Evolutionary conservation across 2,329 filamentous ascomycete species (phyloP).

Genomic region (Trichoderma endophyticum): DNA sequence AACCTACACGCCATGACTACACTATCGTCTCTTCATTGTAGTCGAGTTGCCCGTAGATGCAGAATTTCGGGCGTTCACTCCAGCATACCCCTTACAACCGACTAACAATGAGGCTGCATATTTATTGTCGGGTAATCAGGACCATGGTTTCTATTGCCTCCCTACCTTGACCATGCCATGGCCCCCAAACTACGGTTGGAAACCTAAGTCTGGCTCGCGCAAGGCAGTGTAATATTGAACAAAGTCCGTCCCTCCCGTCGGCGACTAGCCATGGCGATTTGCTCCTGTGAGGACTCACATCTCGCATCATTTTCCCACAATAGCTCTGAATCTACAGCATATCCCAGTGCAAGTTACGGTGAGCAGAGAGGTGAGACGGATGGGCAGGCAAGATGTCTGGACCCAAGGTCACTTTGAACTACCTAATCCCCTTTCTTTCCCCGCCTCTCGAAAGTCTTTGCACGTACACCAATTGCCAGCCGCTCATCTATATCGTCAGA

Average conservation of each 20-base stretch:
- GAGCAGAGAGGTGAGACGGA: neutral
- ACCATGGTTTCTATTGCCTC: neutral
- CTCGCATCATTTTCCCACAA: constrained; percentile 9
- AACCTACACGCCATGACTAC: neutral
- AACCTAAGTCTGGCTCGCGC: neutral
- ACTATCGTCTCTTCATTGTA: neutral
- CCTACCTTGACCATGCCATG: neutral
- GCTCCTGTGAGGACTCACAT: neutral
- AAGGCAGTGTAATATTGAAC: neutral
- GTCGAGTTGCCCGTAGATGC: neutral
- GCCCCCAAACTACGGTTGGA: neutral
- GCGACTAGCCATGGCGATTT: neutral
- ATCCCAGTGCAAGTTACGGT: neutral
- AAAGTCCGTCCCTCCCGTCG: neutral
- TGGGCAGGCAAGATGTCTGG: neutral
- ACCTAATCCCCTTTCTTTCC: neutral
- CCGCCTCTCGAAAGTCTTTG: neutral
- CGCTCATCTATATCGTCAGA: neutral
- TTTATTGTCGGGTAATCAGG: neutral
- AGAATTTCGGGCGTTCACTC: neutral
- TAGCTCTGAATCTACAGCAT: neutral
- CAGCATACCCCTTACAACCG: neutral
- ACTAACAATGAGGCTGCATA: neutral
- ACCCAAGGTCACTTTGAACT: neutral
- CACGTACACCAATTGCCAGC: neutral